phyloP scores from a whole-genome alignment of 2,329 filamentous ascomycete species.

The Colletotrichum sp. region DNA sequence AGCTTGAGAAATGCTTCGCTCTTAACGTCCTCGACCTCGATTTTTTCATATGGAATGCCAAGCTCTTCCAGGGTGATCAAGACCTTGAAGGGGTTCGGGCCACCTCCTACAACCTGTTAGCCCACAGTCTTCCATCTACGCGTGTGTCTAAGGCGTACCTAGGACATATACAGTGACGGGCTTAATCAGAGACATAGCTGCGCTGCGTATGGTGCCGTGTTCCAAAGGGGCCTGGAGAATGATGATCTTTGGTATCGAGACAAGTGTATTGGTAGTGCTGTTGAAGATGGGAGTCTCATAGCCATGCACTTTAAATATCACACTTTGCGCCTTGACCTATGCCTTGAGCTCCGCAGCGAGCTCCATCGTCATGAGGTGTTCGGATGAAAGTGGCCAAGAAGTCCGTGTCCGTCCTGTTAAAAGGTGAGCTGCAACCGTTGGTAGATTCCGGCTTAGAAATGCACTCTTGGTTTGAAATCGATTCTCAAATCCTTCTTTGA shows the following conservation, averaged over 20 bases:
- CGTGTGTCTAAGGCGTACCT: background rate
- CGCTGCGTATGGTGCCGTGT: background rate
- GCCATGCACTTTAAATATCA: background rate
- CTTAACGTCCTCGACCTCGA: slow-evolving; percentile 27
- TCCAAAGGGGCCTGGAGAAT: background rate
- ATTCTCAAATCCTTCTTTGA: background rate
- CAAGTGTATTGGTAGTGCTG: background rate
- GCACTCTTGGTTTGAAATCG: background rate
- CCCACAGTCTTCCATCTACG: background rate
- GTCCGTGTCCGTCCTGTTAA: background rate
- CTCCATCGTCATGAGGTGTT: background rate
- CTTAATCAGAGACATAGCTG: background rate
- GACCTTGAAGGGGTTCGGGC: slow-evolving; percentile 36
- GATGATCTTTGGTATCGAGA: background rate
- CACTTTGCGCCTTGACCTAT: background rate
- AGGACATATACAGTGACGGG: background rate
- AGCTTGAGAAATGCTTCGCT: slow-evolving; percentile 27
- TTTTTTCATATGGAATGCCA: slow-evolving; percentile 33
- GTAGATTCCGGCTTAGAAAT: background rate
- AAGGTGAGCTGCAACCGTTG: background rate
- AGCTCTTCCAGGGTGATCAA: slow-evolving; percentile 39
- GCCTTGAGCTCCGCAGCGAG: background rate
- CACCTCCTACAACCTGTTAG: background rate
- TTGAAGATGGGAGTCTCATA: background rate
- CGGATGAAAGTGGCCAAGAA: background rate